Percentiles rank a stretch among this genome's conserved stretches.
These are phyloP conservation scores for Pugionium cornutum DNA, from an alignment of 345 rosid species.

Conservation along the genomic window DNA sequence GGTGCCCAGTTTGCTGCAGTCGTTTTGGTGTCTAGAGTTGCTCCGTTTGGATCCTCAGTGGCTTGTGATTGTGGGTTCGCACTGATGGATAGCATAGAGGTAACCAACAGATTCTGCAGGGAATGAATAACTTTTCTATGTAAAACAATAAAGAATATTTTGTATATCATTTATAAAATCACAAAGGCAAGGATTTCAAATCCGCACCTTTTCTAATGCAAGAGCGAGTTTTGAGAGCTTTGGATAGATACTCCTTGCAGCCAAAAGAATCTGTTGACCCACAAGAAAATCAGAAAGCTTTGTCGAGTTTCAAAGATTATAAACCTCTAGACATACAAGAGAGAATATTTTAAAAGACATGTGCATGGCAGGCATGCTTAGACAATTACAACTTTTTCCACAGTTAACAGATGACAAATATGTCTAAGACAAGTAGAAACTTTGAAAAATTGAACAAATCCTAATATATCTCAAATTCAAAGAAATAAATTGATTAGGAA, in stretches of 20 bases:
- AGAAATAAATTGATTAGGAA: neutral
- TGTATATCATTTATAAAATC: neutral
- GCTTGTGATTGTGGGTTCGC: constrained; percentile 51
- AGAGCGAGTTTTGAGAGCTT: constrained; percentile 90
- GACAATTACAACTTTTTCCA: constrained; percentile 8
- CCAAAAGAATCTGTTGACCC: constrained; percentile 66
- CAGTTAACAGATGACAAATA: constrained; percentile 5
- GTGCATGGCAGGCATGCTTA: constrained; percentile 9
- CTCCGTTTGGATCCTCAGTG: constrained; percentile 33
- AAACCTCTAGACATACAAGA: neutral
- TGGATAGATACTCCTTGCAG: constrained; percentile 74
- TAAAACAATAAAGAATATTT: neutral
- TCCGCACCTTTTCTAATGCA: constrained; percentile 83
- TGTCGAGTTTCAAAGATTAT: constrained; percentile 2
- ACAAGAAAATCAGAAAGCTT: constrained; percentile 1
- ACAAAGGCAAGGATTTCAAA: constrained; percentile 4
- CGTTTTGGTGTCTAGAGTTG: constrained; percentile 37
- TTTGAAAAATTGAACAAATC: neutral
- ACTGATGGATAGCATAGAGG: constrained; percentile 60
- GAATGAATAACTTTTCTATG: too few species aligned
- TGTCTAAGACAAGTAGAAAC: neutral
- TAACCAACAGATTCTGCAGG: constrained; percentile 76
- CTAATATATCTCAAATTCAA: neutral
- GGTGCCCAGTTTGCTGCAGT: constrained; percentile 41
- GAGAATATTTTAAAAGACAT: constrained; percentile 1